Conservation (phyloP, 345 rosid genomes). For the Syzygium aqueum region DNA sequence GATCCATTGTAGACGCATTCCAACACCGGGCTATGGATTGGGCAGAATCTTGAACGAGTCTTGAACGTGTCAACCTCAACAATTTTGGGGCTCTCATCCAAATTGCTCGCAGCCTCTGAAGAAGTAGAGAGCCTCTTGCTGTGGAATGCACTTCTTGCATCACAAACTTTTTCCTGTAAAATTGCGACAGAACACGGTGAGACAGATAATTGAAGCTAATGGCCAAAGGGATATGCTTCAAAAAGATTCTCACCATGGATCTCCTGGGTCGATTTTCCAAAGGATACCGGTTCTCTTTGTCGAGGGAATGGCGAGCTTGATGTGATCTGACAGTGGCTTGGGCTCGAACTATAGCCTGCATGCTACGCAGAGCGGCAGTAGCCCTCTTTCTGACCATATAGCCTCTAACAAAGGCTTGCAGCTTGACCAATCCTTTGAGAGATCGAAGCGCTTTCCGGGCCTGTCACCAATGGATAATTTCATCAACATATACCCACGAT, state of each 20-base stretch:
- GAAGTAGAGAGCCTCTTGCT: slow-evolving; percentile 21
- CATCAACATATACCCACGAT: not conserved
- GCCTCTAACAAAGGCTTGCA: slow-evolving; percentile 22
- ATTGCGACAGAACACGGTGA: not conserved
- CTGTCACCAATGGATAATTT: not conserved
- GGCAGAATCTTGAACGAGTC: slow-evolving; percentile 39
- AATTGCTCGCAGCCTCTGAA: slow-evolving; percentile 2
- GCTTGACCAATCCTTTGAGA: slow-evolving; percentile 16
- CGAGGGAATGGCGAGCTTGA: slow-evolving; percentile 6
- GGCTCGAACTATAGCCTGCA: slow-evolving; percentile 22
- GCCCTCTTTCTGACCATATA: slow-evolving; percentile 20
- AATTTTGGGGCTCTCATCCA: slow-evolving; percentile 36
- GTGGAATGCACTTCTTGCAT: slow-evolving; percentile 21
- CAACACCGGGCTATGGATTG: slow-evolving; percentile 15
- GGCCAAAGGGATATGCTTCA: too few species aligned
- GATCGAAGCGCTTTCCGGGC: slow-evolving; percentile 21
- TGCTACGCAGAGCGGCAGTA: slow-evolving; percentile 7
- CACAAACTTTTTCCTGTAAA: slow-evolving; percentile 21
- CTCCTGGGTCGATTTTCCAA: slow-evolving; percentile 3
- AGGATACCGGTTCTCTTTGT: slow-evolving; percentile 3
- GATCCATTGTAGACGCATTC: slow-evolving; percentile 25
- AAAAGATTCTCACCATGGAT: slow-evolving; percentile 3
- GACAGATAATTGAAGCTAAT: not conserved
- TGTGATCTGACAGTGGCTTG: slow-evolving; percentile 10
- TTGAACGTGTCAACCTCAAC: slow-evolving; percentile 51